Percentiles rank a stretch among this genome's conserved stretches.
Evolutionary conservation across 768 basidiomycete genomes (phyloP).

Genomic region (Tricholoma sp.): DNA sequence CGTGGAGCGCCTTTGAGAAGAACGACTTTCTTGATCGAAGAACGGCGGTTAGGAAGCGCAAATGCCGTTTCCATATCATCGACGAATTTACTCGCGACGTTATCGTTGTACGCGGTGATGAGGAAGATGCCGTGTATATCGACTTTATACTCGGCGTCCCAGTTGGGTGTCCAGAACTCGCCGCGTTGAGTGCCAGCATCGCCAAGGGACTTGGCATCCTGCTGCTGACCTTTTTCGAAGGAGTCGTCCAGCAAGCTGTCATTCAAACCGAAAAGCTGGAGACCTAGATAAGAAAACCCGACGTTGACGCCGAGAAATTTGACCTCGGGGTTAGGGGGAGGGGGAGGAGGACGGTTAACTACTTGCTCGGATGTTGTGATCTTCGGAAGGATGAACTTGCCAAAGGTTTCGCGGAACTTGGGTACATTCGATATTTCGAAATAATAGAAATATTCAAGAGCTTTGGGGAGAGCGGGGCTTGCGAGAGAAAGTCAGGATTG

Average conservation of each 20-base stretch:
- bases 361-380: constrained; percentile 9
- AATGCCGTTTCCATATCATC: constrained; percentile 6
- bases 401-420: constrained; percentile 6
- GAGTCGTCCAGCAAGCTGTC: constrained; percentile 6
- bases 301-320: constrained; percentile 8
- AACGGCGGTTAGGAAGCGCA: not conserved
- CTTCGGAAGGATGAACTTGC: constrained; percentile 11
- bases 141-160: constrained; percentile 8
- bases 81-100: constrained; percentile 3
- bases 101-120: constrained; percentile 6
- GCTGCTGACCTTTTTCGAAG: constrained; percentile 9
- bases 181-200: constrained; percentile 8
- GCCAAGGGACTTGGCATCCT: constrained; percentile 8
- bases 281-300: constrained; percentile 4
- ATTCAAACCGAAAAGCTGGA: constrained; percentile 2
- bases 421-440: constrained; percentile 9
- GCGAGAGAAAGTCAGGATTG: not conserved
- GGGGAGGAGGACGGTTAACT: constrained; percentile 2
- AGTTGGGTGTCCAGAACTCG: constrained; percentile 4
- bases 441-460: constrained; percentile 15
- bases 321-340: not conserved
- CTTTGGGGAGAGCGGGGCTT: constrained; percentile 13
- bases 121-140: constrained; percentile 12
- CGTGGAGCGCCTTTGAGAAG: constrained; percentile 6
- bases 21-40: constrained; percentile 6